Conservation (phyloP, 169 alveolate species). For the Plasmodium knowlesi region DNA sequence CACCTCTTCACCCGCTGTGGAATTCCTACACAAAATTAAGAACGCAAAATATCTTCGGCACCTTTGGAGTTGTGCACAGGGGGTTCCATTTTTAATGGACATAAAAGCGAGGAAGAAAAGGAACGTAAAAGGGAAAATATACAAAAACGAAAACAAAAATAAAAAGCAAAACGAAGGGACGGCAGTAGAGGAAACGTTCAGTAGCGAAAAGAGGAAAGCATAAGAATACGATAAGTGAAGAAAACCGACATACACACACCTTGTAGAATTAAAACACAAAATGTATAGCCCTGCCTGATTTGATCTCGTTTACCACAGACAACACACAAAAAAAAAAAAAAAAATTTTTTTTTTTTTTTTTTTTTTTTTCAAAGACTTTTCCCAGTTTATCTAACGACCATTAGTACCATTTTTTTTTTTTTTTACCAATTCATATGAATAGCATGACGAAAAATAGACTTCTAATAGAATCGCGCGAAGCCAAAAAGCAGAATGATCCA, state of each 20-base stretch:
- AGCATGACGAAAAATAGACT: conserved; percentile 78
- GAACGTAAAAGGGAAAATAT: background rate
- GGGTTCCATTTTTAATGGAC: background rate
- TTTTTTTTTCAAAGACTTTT: background rate
- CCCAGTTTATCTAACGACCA: background rate
- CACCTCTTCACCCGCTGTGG: background rate
- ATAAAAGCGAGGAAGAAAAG: background rate
- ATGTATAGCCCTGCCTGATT: background rate
- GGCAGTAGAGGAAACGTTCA: background rate
- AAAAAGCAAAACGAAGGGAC: background rate
- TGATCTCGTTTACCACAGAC: background rate
- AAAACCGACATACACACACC: background rate
- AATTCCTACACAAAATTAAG: background rate
- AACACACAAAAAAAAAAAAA: background rate
- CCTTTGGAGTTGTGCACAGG: conserved; percentile 57
- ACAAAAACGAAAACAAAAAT: background rate
- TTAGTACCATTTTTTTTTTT: background rate
- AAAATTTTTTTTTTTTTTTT: background rate
- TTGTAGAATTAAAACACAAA: background rate
- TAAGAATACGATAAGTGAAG: background rate
- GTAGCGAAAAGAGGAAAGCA: background rate
- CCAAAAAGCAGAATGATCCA: conserved; percentile 81
- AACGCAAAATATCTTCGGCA: background rate
- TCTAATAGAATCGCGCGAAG: conserved; percentile 84
- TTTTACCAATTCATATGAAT: background rate